Percentiles rank a stretch among this genome's conserved stretches.
These are phyloP conservation scores for Sarocladium strictum DNA, from an alignment of 2,329 filamentous ascomycete species.

Conservation along the genomic window DNA sequence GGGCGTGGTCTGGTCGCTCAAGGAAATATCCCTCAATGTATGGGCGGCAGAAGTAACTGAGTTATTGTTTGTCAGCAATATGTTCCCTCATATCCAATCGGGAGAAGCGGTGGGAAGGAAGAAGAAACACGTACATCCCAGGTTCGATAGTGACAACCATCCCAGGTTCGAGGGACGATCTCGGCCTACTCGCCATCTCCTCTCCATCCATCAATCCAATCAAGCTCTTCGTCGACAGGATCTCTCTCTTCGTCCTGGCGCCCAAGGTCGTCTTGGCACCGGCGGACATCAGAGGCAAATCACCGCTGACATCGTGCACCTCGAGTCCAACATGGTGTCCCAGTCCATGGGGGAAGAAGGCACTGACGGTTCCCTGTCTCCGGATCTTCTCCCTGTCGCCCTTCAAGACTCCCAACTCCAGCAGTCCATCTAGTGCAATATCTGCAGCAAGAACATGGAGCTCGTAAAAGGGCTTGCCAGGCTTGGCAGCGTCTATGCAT, in stretches of 20 bases:
- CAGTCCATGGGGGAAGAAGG: slow-evolving; percentile 62
- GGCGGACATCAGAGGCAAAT: slow-evolving; percentile 24
- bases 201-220: slow-evolving; percentile 20
- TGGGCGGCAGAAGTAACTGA: slow-evolving; percentile 66
- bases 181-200: slow-evolving; percentile 12
- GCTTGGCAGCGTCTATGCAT: slow-evolving; percentile 63
- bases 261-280: slow-evolving; percentile 20
- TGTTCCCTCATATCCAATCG: too few relatives aligned
- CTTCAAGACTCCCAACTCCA: slow-evolving; percentile 65
- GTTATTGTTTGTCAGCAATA: neutral
- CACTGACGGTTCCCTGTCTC: slow-evolving; percentile 44
- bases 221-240: slow-evolving; percentile 31
- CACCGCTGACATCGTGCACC: slow-evolving; percentile 52
- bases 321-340: slow-evolving; percentile 63
- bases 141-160: slow-evolving; percentile 79
- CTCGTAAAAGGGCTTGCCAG: slow-evolving; percentile 64
- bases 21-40: slow-evolving; percentile 68
- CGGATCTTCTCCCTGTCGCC: slow-evolving; percentile 52
- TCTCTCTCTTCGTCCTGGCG: slow-evolving; percentile 34
- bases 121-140: slow-evolving; percentile 46
- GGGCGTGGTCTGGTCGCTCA: slow-evolving; percentile 48
- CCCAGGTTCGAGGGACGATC: slow-evolving; percentile 30
- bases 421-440: slow-evolving; percentile 65
- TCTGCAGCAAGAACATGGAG: slow-evolving; percentile 68
- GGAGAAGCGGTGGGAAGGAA: neutral